Conservation (phyloP, 306 rosid species). For the Quercus engelmannii region DNA sequence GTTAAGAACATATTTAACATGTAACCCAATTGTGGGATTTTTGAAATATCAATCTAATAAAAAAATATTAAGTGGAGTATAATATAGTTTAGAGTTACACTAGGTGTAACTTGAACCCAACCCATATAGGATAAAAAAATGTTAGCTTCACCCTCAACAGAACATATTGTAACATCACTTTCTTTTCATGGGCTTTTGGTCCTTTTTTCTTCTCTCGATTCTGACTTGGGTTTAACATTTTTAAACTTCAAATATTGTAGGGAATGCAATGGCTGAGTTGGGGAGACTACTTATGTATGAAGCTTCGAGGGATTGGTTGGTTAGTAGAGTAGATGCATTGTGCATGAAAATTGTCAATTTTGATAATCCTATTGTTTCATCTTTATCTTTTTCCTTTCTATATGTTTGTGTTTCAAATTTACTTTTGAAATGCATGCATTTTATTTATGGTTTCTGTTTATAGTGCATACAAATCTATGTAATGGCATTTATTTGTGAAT, state of each 20-base stretch:
- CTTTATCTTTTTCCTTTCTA: background rate
- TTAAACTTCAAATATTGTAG: constrained; percentile 34
- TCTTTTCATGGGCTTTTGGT: background rate
- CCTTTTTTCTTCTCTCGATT: background rate
- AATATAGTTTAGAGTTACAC: too few relatives aligned
- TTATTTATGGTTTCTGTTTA: background rate
- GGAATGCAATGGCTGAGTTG: constrained; percentile 94
- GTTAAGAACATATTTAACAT: too few relatives aligned
- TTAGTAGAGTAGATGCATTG: constrained; percentile 49
- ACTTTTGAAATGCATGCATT: background rate
- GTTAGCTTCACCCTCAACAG: background rate
- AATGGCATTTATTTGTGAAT: background rate
- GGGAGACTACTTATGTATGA: constrained; percentile 91
- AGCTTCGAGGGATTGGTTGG: constrained; percentile 98
- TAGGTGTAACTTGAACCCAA: too few relatives aligned
- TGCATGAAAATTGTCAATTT: background rate
- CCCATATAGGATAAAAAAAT: too few relatives aligned
- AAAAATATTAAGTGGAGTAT: too few relatives aligned
- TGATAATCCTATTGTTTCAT: background rate
- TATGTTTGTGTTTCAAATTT: background rate
- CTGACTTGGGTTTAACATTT: constrained; percentile 11
- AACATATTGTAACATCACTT: background rate
- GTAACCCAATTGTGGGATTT: too few relatives aligned
- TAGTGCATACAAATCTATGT: background rate
- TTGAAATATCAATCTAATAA: too few relatives aligned